phyloP scores from a whole-genome alignment of 257 asterid genomes.

The Anisodus acutangulus region DNA sequence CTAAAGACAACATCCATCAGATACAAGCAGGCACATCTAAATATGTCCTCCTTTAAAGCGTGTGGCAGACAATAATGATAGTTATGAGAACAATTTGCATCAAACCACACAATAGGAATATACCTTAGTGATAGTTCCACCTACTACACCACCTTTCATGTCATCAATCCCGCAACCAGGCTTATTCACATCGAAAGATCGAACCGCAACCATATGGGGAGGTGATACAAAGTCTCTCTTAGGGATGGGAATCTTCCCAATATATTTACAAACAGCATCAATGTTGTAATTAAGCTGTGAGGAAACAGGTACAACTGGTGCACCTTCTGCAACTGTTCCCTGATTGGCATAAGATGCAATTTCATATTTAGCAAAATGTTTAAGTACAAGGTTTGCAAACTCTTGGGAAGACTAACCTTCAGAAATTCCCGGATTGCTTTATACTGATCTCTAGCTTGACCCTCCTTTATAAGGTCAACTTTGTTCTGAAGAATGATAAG shows the following conservation, averaged over 20 bases:
- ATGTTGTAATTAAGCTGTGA: conserved; percentile 91
- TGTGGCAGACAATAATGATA: not conserved
- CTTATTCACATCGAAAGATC: conserved; percentile 92
- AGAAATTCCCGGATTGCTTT: conserved; percentile 89
- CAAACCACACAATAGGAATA: conserved; percentile 5
- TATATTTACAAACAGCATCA: conserved; percentile 83
- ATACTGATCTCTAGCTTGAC: conserved; percentile 87
- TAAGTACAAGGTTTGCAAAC: not conserved
- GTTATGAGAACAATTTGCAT: not conserved
- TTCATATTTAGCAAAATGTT: not conserved
- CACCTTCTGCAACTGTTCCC: conserved; percentile 94
- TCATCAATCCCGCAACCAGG: conserved; percentile 97
- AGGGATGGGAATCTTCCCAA: conserved; percentile 88
- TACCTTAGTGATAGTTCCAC: conserved; percentile 94
- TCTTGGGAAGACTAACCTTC: conserved; percentile 50
- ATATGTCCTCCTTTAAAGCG: not conserved
- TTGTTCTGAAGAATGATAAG: conserved; percentile 90
- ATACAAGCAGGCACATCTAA: not conserved
- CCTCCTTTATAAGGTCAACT: conserved; percentile 93
- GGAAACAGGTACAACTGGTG: conserved; percentile 90
- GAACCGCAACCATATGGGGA: conserved; percentile 90
- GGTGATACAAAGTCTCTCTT: conserved; percentile 80
- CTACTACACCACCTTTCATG: conserved; percentile 94
- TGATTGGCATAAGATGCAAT: conserved; percentile 32
- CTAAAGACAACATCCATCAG: not conserved